A percentile compares a stretch with the other conserved stretches of the same genome.
Evolutionary conservation across 345 rosid genomes (phyloP).

Genomic region (Eucalyptus urophylla): DNA sequence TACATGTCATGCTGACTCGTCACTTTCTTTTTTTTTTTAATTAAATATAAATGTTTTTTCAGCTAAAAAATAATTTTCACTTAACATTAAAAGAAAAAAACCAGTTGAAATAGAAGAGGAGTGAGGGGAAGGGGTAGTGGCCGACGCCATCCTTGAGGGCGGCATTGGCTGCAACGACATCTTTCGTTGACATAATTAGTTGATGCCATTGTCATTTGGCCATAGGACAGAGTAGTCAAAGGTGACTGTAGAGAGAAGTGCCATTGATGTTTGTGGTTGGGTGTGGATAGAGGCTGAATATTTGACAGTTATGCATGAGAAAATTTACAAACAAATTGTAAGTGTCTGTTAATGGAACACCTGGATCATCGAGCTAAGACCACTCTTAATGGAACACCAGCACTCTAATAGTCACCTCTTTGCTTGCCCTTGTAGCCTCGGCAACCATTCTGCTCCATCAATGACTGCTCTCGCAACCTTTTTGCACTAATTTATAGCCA

Average conservation of each 20-base stretch:
- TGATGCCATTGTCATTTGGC: background rate
- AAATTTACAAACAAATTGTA: too few species aligned
- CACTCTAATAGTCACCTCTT: too few species aligned
- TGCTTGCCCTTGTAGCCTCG: too few species aligned
- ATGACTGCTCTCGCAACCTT: too few species aligned
- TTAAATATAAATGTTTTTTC: background rate
- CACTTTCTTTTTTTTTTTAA: background rate
- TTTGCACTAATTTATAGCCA: too few species aligned
- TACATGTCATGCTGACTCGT: background rate
- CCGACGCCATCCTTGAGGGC: background rate
- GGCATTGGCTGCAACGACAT: background rate
- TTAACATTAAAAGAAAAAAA: background rate
- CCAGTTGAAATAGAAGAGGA: background rate
- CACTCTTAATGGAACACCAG: too few species aligned
- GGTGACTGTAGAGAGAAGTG: background rate
- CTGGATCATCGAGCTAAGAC: too few species aligned
- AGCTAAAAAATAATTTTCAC: background rate
- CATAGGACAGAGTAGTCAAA: background rate
- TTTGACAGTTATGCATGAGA: background rate
- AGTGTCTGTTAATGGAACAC: too few species aligned
- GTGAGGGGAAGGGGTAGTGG: background rate
- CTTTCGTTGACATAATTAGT: background rate
- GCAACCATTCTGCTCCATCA: too few species aligned
- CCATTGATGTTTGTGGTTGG: background rate
- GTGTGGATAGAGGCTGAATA: background rate